A percentile compares a stretch with the other conserved stretches of the same genome.
Conservation (phyloP, 164 flowering plant species). For the Berberis vulgaris region DNA sequence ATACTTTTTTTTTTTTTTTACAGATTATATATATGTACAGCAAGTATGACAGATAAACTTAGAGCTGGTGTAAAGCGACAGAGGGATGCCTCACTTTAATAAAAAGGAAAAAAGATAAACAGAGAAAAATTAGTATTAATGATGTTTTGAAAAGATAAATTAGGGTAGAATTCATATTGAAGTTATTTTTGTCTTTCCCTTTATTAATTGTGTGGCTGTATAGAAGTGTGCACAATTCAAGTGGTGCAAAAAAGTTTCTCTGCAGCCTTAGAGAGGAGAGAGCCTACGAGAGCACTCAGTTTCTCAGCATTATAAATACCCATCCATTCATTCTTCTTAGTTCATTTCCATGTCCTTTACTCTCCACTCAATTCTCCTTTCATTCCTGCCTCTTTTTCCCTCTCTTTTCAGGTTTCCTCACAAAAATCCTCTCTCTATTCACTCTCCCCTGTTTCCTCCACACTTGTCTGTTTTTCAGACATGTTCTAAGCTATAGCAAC, state of each 20-base stretch:
- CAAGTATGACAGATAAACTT: too few relatives aligned
- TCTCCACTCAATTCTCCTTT: neutral
- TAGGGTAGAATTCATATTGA: too few relatives aligned
- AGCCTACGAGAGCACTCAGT: slow-evolving; percentile 14
- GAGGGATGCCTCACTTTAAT: too few relatives aligned
- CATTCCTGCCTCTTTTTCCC: neutral
- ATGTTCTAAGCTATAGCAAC: neutral
- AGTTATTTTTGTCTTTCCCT: too few relatives aligned
- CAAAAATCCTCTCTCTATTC: neutral
- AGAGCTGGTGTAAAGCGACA: too few relatives aligned
- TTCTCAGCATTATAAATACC: slow-evolving; percentile 45
- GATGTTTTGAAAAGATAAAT: too few relatives aligned
- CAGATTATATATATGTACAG: too few relatives aligned
- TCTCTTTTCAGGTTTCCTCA: neutral
- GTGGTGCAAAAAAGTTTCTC: slow-evolving; percentile 34
- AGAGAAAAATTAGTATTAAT: too few relatives aligned
- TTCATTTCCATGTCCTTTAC: slow-evolving; percentile 17
- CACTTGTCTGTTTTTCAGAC: slow-evolving; percentile 2
- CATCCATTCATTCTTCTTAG: slow-evolving; percentile 19
- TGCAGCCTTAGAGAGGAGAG: neutral
- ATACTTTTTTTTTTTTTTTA: too few relatives aligned
- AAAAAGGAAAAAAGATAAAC: too few relatives aligned
- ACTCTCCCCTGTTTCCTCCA: slow-evolving; percentile 5
- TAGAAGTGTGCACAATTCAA: slow-evolving; percentile 21
- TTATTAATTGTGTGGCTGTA: too few relatives aligned